Percentiles rank a stretch among this genome's conserved stretches.
phyloP scores from a whole-genome alignment of 208 protist genomes.

The Lotmaria passim region DNA sequence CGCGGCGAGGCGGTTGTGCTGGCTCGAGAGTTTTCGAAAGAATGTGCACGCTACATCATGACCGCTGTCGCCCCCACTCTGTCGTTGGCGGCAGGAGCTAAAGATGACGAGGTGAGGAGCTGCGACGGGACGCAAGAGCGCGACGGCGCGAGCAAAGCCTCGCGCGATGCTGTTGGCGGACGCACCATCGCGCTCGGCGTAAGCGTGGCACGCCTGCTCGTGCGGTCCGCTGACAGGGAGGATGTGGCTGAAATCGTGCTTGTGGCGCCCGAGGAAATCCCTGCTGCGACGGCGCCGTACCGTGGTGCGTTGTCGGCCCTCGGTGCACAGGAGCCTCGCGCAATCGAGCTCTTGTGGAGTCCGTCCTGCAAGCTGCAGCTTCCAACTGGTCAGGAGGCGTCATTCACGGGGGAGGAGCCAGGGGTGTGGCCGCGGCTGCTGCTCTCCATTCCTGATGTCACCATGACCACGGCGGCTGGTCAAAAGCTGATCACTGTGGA shows the following conservation, averaged over 20 bases:
- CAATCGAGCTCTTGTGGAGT: slow-evolving; percentile 26
- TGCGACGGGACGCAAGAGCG: too few species aligned
- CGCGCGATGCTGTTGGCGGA: slow-evolving; percentile 5
- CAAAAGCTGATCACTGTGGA: slow-evolving; percentile 27
- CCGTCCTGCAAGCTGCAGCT: background rate
- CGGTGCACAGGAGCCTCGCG: slow-evolving; percentile 19
- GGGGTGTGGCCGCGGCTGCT: background rate
- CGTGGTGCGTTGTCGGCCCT: slow-evolving; percentile 17
- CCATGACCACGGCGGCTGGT: slow-evolving; percentile 33
- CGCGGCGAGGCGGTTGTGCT: background rate
- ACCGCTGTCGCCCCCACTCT: background rate
- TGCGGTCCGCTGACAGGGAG: slow-evolving; percentile 17
- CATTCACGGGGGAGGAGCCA: background rate
- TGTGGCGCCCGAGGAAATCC: slow-evolving; percentile 24
- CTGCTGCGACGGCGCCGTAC: slow-evolving; percentile 18
- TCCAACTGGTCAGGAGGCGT: background rate
- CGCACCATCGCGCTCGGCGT: slow-evolving; percentile 16
- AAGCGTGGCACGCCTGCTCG: slow-evolving; percentile 24
- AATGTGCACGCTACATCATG: slow-evolving; percentile 26
- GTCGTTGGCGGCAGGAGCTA: too few species aligned
- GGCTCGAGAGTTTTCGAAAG: slow-evolving; percentile 8
- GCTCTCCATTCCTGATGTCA: slow-evolving; percentile 29
- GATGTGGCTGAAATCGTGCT: slow-evolving; percentile 33
- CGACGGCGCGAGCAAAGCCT: background rate
- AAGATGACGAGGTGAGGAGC: too few species aligned